Base-by-base conservation (phyloP, 345 rosid genomes). In the Cardamine occulta region DNA sequence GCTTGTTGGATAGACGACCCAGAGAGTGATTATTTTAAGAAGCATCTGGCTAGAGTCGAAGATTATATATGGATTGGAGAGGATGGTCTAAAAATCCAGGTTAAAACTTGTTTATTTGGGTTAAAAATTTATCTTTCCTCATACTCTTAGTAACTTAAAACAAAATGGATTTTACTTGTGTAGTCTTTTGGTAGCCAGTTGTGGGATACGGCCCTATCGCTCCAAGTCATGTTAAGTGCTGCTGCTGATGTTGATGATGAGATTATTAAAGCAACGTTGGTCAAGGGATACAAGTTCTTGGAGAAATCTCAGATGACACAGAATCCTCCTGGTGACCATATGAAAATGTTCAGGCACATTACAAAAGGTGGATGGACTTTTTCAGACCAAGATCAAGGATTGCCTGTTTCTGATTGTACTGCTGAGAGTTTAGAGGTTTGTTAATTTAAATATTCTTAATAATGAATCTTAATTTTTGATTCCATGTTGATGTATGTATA, bases 401-500 rank as follows among this genome's bases (percentile, higher is more conserved):
- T 89, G 89, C 88, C 80, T 76, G 88, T 86, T 61, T 88, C 92
- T n/a, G 92, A 88, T 68, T 88, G 93, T 72, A 88, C 93, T 10
- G 90, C 85, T 18, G 93, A 88, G 74, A 86, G 88, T 23, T 51
- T 86, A 56, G 87, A 81, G 82, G 89, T 85, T 2, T n/a, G 49
- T 1, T 8, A 0, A 42, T 28, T 9, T 6, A 44, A 44, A 44
- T n/a, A 40, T 40, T 40, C 45, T 12, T 40, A 40, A 40, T 0
- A 40, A 40, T 1, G 6, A 40, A 40, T 0, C 39, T 6, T 31
- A 5, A 31, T 35, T 34, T 34, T 2, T 8, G 37, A 34, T 34
- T 34, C 37, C 37, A 34, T 34, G 10, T 8, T 21, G 23, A 1
- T 21, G 23, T 8, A 35, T 10, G 1, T 37, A 40, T 13, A 39